Evolutionary conservation across 2,329 filamentous ascomycete genomes (phyloP).

Genomic region (Leptographium flavum): DNA sequence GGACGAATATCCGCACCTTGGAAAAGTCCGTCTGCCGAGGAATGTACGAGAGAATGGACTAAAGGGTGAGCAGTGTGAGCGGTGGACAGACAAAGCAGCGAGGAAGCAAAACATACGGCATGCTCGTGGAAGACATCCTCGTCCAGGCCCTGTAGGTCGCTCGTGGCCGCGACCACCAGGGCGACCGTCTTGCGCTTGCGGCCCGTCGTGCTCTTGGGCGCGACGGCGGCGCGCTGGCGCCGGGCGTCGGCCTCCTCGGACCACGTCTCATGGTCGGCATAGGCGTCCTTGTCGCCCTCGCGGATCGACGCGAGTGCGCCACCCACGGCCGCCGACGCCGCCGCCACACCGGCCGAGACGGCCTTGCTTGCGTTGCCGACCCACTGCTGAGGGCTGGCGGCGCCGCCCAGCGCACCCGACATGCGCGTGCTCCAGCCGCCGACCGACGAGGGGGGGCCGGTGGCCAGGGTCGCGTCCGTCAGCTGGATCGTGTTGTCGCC

Average conservation of each 20-base stretch:
- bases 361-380: constrained; percentile 72
- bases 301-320: constrained; percentile 71
- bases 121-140: constrained; percentile 57
- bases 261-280: constrained; percentile 81
- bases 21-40: constrained; percentile 62
- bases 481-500: constrained; percentile 3
- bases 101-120: constrained; percentile 44
- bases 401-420: constrained; percentile 66
- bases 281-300: constrained; percentile 69
- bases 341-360: constrained; percentile 67
- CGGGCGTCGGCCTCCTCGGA: constrained; percentile 74
- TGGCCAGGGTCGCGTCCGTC: background rate
- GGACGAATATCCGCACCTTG: constrained; percentile 64
- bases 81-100: constrained; percentile 1
- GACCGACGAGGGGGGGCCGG: constrained; percentile 44
- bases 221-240: constrained; percentile 16
- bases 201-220: background rate
- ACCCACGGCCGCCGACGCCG: constrained; percentile 68
- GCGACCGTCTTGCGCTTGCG: constrained; percentile 63
- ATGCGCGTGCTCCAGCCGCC: constrained; percentile 61
- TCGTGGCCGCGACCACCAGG: constrained; percentile 74
- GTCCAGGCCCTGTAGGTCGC: constrained; percentile 40
- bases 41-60: constrained; percentile 83
- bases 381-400: constrained; percentile 77
- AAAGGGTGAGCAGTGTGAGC: background rate